Conservation (phyloP, 768 basidiomycete species). For the Udeniomyces megalosporus region DNA sequence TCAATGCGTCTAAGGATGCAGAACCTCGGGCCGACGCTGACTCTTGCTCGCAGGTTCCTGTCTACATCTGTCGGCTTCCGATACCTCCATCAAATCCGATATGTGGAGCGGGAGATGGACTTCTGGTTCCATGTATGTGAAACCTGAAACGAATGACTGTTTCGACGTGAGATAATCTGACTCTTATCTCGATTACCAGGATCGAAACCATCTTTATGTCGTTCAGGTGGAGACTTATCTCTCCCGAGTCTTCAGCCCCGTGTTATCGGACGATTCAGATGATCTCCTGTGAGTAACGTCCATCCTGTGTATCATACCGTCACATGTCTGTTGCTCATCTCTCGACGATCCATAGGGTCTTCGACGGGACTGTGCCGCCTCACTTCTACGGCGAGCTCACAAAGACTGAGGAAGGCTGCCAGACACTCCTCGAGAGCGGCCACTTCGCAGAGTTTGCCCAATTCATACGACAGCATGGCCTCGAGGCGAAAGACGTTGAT, state of each 20-base stretch:
- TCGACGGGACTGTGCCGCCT: conserved; percentile 73
- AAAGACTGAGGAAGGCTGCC: conserved; percentile 87
- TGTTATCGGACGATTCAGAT: conserved; percentile 46
- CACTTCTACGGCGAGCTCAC: conserved; percentile 98
- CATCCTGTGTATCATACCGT: conserved; percentile 17
- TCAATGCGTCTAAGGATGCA: no score
- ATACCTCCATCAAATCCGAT: conserved; percentile 77
- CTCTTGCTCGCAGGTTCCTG: conserved; percentile 56
- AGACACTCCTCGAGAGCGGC: conserved; percentile 72
- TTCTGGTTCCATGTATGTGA: conserved; percentile 88
- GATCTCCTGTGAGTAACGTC: conserved; percentile 38
- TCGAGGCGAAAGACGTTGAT: conserved; percentile 66
- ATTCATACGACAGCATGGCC: conserved; percentile 70
- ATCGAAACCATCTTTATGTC: conserved; percentile 82
- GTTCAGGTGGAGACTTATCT: conserved; percentile 87
- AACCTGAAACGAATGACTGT: neutral
- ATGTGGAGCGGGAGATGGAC: conserved; percentile 89
- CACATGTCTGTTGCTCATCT: neutral
- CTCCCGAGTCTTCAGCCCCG: conserved; percentile 53
- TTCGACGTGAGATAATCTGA: neutral
- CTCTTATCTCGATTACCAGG: conserved; percentile 36
- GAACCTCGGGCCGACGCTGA: neutral
- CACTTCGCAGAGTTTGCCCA: conserved; percentile 83
- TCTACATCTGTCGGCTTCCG: conserved; percentile 83
- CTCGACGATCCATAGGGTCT: no score